Conservation (phyloP, 2,329 filamentous ascomycete genomes). For the Colletotrichum filicis region DNA sequence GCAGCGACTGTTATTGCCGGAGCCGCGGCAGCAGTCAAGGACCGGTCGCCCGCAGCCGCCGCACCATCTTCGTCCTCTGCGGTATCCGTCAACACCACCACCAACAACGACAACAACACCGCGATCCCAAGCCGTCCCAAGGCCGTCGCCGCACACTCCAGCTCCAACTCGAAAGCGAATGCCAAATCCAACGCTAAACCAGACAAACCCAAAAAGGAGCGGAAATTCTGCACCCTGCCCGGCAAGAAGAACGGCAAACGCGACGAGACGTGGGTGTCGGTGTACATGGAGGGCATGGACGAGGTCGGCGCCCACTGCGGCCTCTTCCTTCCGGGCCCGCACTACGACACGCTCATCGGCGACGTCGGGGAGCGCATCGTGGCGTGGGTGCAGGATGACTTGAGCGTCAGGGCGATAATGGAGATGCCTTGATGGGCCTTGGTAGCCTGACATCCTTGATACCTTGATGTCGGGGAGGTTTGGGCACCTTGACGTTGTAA, state of each 20-base stretch:
- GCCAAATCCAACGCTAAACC: conserved; percentile 34
- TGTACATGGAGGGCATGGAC: conserved; percentile 86
- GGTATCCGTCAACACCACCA: conserved; percentile 25
- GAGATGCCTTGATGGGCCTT: conserved; percentile 37
- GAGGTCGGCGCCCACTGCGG: conserved; percentile 88
- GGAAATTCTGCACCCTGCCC: conserved; percentile 84
- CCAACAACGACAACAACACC: not conserved
- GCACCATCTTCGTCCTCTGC: conserved; percentile 7
- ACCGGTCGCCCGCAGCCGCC: conserved; percentile 5
- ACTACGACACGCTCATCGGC: conserved; percentile 81
- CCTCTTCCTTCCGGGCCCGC: conserved; percentile 78
- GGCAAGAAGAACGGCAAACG: conserved; percentile 61
- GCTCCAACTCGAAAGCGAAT: not conserved
- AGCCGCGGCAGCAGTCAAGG: conserved; percentile 3
- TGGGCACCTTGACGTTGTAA: not conserved
- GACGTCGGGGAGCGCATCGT: conserved; percentile 76
- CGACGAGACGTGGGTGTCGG: conserved; percentile 80
- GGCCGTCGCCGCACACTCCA: not conserved
- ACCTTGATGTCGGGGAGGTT: too few relatives aligned
- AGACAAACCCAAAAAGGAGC: conserved; percentile 61
- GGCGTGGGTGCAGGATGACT: conserved; percentile 75
- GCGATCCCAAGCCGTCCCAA: not conserved
- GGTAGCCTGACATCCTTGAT: not conserved
- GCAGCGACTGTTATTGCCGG: conserved; percentile 15
- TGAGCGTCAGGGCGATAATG: conserved; percentile 54